These are phyloP conservation scores for Martiniozyma abietophila DNA, from an alignment of 805 yeast species.

Conservation along the genomic window DNA sequence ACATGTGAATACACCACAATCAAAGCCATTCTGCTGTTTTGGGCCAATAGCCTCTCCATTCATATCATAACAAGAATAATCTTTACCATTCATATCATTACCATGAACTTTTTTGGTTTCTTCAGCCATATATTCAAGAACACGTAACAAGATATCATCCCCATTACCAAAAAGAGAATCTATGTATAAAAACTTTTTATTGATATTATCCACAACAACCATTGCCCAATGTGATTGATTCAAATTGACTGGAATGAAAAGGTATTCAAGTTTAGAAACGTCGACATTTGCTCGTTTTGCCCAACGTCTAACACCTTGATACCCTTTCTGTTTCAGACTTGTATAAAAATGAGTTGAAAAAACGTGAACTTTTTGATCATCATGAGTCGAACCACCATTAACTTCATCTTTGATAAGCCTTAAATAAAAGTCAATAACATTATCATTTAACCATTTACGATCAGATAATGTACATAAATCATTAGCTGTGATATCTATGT, in stretches of 20 bases:
- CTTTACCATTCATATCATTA: slow-evolving; percentile 26
- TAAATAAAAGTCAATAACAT: slow-evolving; percentile 76
- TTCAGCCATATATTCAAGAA: slow-evolving; percentile 53
- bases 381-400: slow-evolving; percentile 5
- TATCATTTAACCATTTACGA: slow-evolving; percentile 83
- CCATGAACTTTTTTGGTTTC: slow-evolving; percentile 52
- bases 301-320: slow-evolving; percentile 77
- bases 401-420: slow-evolving; percentile 35
- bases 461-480: slow-evolving; percentile 69
- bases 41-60: slow-evolving; percentile 40
- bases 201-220: slow-evolving; percentile 61
- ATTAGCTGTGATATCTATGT: slow-evolving; percentile 50
- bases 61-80: slow-evolving; percentile 21
- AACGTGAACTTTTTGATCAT: slow-evolving; percentile 40
- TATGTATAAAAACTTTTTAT: slow-evolving; percentile 52
- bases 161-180: slow-evolving; percentile 65
- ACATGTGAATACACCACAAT: slow-evolving; percentile 93
- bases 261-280: slow-evolving; percentile 51
- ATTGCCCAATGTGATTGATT: slow-evolving; percentile 87
- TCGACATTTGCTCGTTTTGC: slow-evolving; percentile 65
- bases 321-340: slow-evolving; percentile 62
- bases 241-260: slow-evolving; percentile 81
- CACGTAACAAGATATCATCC: slow-evolving; percentile 32
- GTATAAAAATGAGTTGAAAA: slow-evolving; percentile 89
- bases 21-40: slow-evolving; percentile 81